phyloP scores from a whole-genome alignment of 2,329 filamentous ascomycete species.

The Fragosphaeria purpurea region DNA sequence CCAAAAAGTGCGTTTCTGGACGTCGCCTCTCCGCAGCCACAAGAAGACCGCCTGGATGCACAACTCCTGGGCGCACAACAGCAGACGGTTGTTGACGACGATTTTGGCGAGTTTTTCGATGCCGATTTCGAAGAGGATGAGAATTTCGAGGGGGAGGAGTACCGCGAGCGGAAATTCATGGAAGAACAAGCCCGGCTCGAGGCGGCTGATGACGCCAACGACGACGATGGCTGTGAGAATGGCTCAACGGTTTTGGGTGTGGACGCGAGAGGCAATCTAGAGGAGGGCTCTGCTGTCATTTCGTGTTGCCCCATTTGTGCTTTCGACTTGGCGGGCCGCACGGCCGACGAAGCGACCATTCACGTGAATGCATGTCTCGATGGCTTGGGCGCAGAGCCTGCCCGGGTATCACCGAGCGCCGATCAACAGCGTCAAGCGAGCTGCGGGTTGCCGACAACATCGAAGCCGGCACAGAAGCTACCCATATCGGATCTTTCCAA shows the following conservation, averaged over 20 bases:
- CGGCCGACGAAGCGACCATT: slow-evolving; percentile 57
- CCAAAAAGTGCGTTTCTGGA: no score
- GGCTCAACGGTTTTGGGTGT: slow-evolving; percentile 9
- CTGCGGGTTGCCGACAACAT: background rate
- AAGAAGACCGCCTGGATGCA: no score
- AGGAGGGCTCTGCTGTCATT: slow-evolving; percentile 23
- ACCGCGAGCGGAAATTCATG: slow-evolving; percentile 59
- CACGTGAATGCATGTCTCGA: slow-evolving; percentile 95
- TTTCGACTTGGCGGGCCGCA: slow-evolving; percentile 48
- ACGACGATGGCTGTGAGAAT: slow-evolving; percentile 22
- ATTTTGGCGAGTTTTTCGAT: slow-evolving; percentile 40
- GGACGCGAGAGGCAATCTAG: slow-evolving; percentile 8
- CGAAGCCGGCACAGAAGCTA: slow-evolving; percentile 23
- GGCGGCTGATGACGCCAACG: slow-evolving; percentile 27
- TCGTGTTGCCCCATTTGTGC: slow-evolving; percentile 69
- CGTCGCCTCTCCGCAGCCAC: no score
- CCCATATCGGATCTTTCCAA: slow-evolving; percentile 31
- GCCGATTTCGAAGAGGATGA: slow-evolving; percentile 42
- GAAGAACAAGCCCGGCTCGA: slow-evolving; percentile 62
- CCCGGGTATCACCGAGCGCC: no score
- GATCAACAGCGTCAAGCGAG: background rate
- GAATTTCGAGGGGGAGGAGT: slow-evolving; percentile 29
- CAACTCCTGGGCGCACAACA: no score
- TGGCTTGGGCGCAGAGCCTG: slow-evolving; percentile 21
- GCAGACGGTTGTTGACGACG: slow-evolving; percentile 12